These are phyloP conservation scores for Floccularia luteovirens DNA, from an alignment of 768 basidiomycete species.

Conservation along the genomic window DNA sequence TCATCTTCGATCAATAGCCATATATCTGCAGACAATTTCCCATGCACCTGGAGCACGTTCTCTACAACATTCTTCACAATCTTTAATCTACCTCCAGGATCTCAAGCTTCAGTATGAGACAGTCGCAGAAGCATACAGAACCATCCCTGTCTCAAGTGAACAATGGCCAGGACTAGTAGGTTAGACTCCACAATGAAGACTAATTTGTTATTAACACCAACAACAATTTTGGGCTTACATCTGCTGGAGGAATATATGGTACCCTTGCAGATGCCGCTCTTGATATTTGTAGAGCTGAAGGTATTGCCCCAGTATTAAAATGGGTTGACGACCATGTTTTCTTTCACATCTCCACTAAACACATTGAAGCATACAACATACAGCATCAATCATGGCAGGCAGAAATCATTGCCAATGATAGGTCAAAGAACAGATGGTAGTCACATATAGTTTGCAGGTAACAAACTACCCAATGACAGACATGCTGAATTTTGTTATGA, in stretches of 20 bases:
- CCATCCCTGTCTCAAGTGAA: slow-evolving; percentile 13
- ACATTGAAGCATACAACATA: slow-evolving; percentile 16
- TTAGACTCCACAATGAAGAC: slow-evolving; percentile 9
- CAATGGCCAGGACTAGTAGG: slow-evolving; percentile 28
- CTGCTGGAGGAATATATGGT: slow-evolving; percentile 15
- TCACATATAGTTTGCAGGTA: slow-evolving; percentile 15
- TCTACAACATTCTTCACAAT: slow-evolving; percentile 18
- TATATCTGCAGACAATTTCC: slow-evolving; percentile 24
- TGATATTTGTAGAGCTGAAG: slow-evolving; percentile 13
- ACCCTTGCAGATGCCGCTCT: slow-evolving; percentile 10
- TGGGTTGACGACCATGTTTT: slow-evolving; percentile 24
- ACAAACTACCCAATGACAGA: slow-evolving; percentile 8
- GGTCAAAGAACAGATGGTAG: slow-evolving; percentile 4
- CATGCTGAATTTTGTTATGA: no score
- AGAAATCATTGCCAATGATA: slow-evolving; percentile 3
- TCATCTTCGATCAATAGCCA: slow-evolving; percentile 21
- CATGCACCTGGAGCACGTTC: slow-evolving; percentile 39
- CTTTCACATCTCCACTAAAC: slow-evolving; percentile 12
- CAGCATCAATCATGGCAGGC: slow-evolving; percentile 1
- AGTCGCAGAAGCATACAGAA: slow-evolving; percentile 24
- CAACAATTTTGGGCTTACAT: slow-evolving; percentile 13
- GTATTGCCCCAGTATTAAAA: slow-evolving; percentile 16
- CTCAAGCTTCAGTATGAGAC: slow-evolving; percentile 26
- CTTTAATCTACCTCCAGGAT: slow-evolving; percentile 23
- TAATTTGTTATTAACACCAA: slow-evolving; percentile 13